phyloP scores from a whole-genome alignment of 2,329 filamentous ascomycete species.

The Claviceps fusiformis region DNA sequence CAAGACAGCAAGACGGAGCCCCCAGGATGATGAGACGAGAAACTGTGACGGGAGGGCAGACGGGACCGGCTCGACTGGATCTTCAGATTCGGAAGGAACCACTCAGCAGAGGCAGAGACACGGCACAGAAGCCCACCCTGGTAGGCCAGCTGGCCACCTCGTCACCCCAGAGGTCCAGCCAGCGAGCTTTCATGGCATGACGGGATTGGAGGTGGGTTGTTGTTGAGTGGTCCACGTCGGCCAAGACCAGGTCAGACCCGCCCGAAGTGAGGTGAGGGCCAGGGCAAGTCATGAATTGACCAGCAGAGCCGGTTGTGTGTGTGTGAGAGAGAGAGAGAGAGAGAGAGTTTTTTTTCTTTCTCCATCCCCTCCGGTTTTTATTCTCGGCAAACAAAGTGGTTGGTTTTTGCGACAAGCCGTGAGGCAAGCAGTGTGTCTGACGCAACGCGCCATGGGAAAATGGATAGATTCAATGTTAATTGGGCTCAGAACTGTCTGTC shows the following conservation, averaged over 20 bases:
- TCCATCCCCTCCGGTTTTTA: neutral
- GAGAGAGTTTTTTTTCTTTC: no score
- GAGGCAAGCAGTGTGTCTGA: neutral
- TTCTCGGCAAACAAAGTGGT: neutral
- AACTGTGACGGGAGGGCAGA: neutral
- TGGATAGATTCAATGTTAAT: neutral
- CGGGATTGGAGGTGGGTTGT: constrained; percentile 3
- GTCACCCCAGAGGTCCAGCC: constrained; percentile 2
- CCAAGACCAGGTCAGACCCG: neutral
- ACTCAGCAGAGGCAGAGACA: constrained; percentile 2
- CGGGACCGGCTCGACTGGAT: constrained; percentile 3
- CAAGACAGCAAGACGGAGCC: neutral
- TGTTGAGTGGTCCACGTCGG: neutral
- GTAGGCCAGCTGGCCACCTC: constrained; percentile 2
- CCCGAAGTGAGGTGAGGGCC: neutral
- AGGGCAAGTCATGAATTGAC: neutral
- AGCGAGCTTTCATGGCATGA: constrained; percentile 2
- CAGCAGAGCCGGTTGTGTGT: no score
- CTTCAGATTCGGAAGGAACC: neutral
- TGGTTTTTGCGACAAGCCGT: neutral
- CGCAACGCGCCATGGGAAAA: neutral
- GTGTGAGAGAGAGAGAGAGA: no score
- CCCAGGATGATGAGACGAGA: neutral
- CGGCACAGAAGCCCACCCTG: constrained; percentile 5
- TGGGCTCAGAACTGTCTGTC: no score